These are phyloP conservation scores for Mentha longifolia DNA, from an alignment of 257 asterid genomes.

Conservation along the genomic window DNA sequence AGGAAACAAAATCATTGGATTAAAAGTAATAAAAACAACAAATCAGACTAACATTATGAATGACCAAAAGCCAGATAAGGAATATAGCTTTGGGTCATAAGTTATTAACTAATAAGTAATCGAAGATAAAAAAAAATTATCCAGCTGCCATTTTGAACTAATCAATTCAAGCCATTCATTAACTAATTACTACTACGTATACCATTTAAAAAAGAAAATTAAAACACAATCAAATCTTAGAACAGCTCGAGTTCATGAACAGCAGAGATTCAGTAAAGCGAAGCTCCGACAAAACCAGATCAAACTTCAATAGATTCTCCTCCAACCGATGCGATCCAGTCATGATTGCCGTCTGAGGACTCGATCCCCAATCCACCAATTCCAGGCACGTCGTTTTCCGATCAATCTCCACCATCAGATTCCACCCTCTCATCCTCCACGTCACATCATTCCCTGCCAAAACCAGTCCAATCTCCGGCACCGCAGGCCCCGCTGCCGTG, in stretches of 20 bases:
- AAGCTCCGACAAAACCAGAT: constrained; percentile 49
- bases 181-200: no score
- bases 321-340: constrained; percentile 59
- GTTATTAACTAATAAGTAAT: no score
- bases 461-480: constrained; percentile 54
- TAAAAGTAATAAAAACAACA: no score
- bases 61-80: no score
- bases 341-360: constrained; percentile 51
- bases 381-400: constrained; percentile 53
- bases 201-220: neutral
- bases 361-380: constrained; percentile 56
- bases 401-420: constrained; percentile 55
- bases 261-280: constrained; percentile 52
- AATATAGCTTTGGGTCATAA: no score
- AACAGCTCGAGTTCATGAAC: constrained; percentile 40
- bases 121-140: no score
- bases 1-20: no score
- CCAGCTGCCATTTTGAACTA: no score
- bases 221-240: neutral
- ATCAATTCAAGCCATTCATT: no score
- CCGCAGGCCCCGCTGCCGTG: constrained; percentile 47
- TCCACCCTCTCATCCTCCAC: constrained; percentile 50
- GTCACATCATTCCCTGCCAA: constrained; percentile 41
- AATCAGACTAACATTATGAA: no score
- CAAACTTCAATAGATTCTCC: constrained; percentile 58